Conservation (phyloP, 495 filamentous ascomycete species). For the Penicillium malachiteum region DNA sequence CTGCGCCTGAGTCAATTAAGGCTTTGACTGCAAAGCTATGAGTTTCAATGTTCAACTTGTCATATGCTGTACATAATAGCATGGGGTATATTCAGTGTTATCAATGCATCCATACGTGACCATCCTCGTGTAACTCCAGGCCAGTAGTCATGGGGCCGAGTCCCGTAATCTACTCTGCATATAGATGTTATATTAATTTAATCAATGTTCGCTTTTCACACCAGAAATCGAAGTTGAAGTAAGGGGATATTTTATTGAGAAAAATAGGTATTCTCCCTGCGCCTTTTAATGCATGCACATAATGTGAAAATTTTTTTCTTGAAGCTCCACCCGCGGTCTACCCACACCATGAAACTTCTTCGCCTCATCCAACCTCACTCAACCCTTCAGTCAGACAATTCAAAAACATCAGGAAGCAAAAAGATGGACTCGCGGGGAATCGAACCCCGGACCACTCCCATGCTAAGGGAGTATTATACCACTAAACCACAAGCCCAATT, state of each 20-base stretch:
- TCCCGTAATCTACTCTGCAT: too few species aligned
- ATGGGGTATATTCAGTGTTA: too few species aligned
- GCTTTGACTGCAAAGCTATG: conserved; percentile 20
- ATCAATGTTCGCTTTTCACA: conserved; percentile 9
- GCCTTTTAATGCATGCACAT: neutral
- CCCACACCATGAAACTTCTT: neutral
- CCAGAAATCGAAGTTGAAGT: neutral
- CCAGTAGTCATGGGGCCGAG: too few species aligned
- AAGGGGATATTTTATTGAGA: neutral
- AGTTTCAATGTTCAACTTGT: neutral
- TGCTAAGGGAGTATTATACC: conserved; percentile 48
- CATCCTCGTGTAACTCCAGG: too few species aligned
- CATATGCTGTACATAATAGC: too few species aligned
- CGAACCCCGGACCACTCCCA: conserved; percentile 58
- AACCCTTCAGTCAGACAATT: too few species aligned
- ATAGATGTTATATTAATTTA: too few species aligned
- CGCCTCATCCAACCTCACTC: too few species aligned
- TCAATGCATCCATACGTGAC: too few species aligned
- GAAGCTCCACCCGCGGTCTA: neutral
- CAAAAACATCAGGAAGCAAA: conserved; percentile 5
- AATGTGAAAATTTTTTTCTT: neutral
- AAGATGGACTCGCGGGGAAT: conserved; percentile 52
- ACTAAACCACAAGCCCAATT: conserved; percentile 45
- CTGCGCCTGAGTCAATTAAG: conserved; percentile 12
- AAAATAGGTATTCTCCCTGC: neutral